Percentiles rank a stretch among this genome's conserved stretches.
These are phyloP conservation scores for Gardenia jasminoides DNA, from an alignment of 257 asterid genomes.

Conservation along the genomic window DNA sequence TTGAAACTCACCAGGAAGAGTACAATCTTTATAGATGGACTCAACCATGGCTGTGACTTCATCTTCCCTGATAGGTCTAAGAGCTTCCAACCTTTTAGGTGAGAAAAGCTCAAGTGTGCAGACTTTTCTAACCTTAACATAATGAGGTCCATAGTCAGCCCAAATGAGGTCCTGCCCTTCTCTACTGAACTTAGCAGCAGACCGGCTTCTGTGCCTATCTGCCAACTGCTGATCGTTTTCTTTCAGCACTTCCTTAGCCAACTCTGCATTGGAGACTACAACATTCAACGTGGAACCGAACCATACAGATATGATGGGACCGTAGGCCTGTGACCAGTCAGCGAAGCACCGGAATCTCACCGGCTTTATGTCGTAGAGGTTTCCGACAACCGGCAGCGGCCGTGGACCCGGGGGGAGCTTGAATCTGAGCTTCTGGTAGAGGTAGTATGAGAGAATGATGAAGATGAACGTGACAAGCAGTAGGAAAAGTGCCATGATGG, in stretches of 20 bases:
- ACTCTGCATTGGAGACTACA: slow-evolving; percentile 54
- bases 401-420: slow-evolving; percentile 82
- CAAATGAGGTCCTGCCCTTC: slow-evolving; percentile 80
- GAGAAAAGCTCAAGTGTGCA: slow-evolving; percentile 74
- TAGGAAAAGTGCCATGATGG: slow-evolving; percentile 3
- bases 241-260: slow-evolving; percentile 68
- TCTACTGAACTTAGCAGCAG: slow-evolving; percentile 74
- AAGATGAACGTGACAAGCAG: slow-evolving; percentile 26
- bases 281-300: slow-evolving; percentile 71
- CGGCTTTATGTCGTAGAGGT: slow-evolving; percentile 74
- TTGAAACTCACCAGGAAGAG: slow-evolving; percentile 37
- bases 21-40: slow-evolving; percentile 48
- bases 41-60: slow-evolving; percentile 79
- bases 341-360: slow-evolving; percentile 79
- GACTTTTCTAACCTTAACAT: slow-evolving; percentile 72
- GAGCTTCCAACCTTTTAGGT: slow-evolving; percentile 56
- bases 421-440: slow-evolving; percentile 58
- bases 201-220: slow-evolving; percentile 67
- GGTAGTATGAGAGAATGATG: slow-evolving; percentile 38
- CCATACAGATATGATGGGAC: slow-evolving; percentile 78
- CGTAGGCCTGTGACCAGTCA: slow-evolving; percentile 70
- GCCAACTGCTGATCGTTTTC: slow-evolving; percentile 88
- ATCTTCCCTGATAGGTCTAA: slow-evolving; percentile 76
- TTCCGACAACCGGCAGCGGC: slow-evolving; percentile 71
- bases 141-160: slow-evolving; percentile 95